Evolutionary conservation across 495 filamentous ascomycete genomes (phyloP).

Genomic region (Penicillium waksmanii): DNA sequence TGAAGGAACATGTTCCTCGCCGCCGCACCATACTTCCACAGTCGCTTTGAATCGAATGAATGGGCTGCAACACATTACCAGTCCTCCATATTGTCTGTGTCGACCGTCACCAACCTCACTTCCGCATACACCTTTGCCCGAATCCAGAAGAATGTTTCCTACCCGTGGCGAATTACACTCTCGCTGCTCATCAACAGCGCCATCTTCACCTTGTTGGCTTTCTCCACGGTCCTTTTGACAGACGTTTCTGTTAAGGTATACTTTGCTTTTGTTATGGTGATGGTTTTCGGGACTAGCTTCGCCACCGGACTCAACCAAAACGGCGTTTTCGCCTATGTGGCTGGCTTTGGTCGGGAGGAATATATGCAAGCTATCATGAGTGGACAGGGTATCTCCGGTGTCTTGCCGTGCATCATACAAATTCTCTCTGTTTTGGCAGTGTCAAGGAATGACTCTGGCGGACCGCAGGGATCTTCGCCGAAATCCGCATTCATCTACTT

Average conservation of each 20-base stretch:
- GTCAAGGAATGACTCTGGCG: slow-evolving; percentile 32
- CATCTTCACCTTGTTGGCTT: slow-evolving; percentile 73
- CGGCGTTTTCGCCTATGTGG: slow-evolving; percentile 89
- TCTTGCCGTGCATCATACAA: slow-evolving; percentile 83
- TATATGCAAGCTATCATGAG: slow-evolving; percentile 98
- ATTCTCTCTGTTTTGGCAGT: slow-evolving; percentile 80
- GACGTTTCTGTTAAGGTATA: slow-evolving; percentile 64
- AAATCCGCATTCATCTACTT: slow-evolving; percentile 90
- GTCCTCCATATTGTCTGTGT: slow-evolving; percentile 83
- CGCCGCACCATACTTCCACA: slow-evolving; percentile 89
- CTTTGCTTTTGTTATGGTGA: slow-evolving; percentile 78
- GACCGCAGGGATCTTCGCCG: slow-evolving; percentile 44
- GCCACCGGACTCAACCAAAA: slow-evolving; percentile 90
- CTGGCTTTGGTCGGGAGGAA: slow-evolving; percentile 77
- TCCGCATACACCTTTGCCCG: slow-evolving; percentile 75
- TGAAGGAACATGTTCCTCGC: slow-evolving; percentile 98
- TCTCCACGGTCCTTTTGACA: slow-evolving; percentile 73
- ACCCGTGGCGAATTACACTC: slow-evolving; percentile 77
- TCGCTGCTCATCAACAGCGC: slow-evolving; percentile 73
- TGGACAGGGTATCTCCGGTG: slow-evolving; percentile 89
- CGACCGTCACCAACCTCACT: slow-evolving; percentile 76
- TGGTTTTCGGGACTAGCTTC: slow-evolving; percentile 77
- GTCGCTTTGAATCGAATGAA: slow-evolving; percentile 71
- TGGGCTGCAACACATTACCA: slow-evolving; percentile 82
- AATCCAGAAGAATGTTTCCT: slow-evolving; percentile 77